A percentile compares a stretch with the other conserved stretches of the same genome.
These are phyloP conservation scores for Sclerotinia spermophila DNA, from an alignment of 2,329 filamentous ascomycete species.

Conservation along the genomic window DNA sequence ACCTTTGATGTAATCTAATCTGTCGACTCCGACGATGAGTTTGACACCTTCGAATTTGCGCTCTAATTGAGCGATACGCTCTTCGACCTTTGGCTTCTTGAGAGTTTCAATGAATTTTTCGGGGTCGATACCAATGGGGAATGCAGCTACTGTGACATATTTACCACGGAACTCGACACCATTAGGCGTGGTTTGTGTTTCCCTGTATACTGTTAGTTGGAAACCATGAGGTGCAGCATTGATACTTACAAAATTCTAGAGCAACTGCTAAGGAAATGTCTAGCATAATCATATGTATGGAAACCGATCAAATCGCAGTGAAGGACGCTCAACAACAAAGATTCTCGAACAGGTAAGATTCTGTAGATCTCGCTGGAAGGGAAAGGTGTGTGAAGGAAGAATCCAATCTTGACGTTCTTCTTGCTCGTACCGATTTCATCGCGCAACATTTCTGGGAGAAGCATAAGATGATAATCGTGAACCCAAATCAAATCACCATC, in stretches of 20 bases:
- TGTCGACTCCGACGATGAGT: conserved; percentile 93
- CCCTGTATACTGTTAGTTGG: conserved; percentile 38
- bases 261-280: conserved; percentile 94
- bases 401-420: conserved; percentile 95
- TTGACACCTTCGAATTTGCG: conserved; percentile 95
- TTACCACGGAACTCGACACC: conserved; percentile 88
- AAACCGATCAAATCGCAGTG: conserved; percentile 96
- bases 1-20: conserved; percentile 97
- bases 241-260: conserved; percentile 75
- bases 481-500: conserved; percentile 97
- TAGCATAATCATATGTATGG: conserved; percentile 98
- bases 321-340: conserved; percentile 80
- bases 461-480: conserved; percentile 98
- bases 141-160: conserved; percentile 87
- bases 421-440: conserved; percentile 77
- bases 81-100: conserved; percentile 78
- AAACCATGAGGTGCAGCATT: background rate
- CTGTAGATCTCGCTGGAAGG: conserved; percentile 96
- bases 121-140: conserved; percentile 96
- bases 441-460: conserved; percentile 90
- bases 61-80: conserved; percentile 78
- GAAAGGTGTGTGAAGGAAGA: conserved; percentile 97
- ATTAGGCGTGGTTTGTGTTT: conserved; percentile 79
- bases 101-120: conserved; percentile 92
- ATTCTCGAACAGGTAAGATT: conserved; percentile 87